phyloP scores from a whole-genome alignment of 2,329 filamentous ascomycete species.

The Gyromitra esculenta region DNA sequence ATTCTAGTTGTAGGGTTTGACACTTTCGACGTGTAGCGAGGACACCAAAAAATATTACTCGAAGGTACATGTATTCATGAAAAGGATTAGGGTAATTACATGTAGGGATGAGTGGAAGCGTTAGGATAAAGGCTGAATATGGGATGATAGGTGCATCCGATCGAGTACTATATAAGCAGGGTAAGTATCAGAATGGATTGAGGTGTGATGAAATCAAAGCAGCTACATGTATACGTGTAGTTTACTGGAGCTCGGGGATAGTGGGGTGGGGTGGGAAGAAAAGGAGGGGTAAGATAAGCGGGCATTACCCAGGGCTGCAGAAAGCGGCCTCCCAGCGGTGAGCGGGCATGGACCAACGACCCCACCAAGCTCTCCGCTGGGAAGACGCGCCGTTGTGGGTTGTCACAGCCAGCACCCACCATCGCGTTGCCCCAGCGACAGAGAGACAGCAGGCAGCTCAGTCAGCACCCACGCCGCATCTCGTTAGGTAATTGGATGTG shows the following conservation, averaged over 20 bases:
- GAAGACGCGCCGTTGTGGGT: conserved; percentile 11
- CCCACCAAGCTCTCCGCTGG: not conserved
- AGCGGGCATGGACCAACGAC: not conserved
- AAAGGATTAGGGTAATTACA: not conserved
- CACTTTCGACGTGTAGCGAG: no score
- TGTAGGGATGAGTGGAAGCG: not conserved
- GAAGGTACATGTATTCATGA: not conserved
- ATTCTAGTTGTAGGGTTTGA: not conserved
- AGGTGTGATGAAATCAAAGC: no score
- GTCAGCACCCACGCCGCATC: not conserved
- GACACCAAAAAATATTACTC: no score
- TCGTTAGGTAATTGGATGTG: not conserved
- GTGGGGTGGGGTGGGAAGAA: not conserved
- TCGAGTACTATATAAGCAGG: not conserved
- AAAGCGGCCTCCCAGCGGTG: not conserved
- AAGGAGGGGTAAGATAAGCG: not conserved
- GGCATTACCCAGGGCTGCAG: no score
- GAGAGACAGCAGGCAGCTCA: not conserved
- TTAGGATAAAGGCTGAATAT: not conserved
- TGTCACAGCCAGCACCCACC: not conserved
- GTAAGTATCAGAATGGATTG: not conserved
- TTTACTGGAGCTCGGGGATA: not conserved
- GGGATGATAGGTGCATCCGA: not conserved
- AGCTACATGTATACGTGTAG: not conserved
- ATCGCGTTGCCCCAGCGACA: not conserved